A percentile compares a stretch with the other conserved stretches of the same genome.
Evolutionary conservation across 2,329 filamentous ascomycete genomes (phyloP).

Genomic region (Domatiomyces catenatus): DNA sequence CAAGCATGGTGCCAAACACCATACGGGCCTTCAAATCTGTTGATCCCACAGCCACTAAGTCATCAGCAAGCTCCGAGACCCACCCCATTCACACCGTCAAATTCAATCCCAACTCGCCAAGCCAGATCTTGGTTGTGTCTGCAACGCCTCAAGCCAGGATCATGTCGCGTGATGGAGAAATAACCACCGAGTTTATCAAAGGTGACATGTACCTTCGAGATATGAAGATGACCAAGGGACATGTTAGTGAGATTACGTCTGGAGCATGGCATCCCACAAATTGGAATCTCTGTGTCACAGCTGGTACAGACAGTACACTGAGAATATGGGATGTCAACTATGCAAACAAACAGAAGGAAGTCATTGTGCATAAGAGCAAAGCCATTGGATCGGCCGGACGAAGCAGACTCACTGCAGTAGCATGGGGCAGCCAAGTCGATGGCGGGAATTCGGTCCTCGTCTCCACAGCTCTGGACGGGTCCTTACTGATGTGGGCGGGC

Average conservation of each 20-base stretch:
- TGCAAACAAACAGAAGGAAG: slow-evolving; percentile 74
- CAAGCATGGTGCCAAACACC: slow-evolving; percentile 88
- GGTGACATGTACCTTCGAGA: slow-evolving; percentile 97
- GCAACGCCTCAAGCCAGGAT: slow-evolving; percentile 84
- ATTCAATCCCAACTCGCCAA: slow-evolving; percentile 70
- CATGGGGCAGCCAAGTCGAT: slow-evolving; percentile 63
- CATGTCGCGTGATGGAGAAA: slow-evolving; percentile 73
- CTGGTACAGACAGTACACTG: slow-evolving; percentile 85
- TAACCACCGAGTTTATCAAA: slow-evolving; percentile 78
- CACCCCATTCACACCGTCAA: slow-evolving; percentile 76
- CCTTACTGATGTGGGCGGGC: slow-evolving; percentile 79
- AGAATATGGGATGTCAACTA: slow-evolving; percentile 96
- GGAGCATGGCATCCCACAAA: slow-evolving; percentile 85
- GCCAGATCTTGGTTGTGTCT: slow-evolving; percentile 70
- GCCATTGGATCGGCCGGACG: slow-evolving; percentile 76
- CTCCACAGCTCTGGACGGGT: slow-evolving; percentile 73
- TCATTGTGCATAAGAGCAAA: slow-evolving; percentile 90
- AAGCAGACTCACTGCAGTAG: slow-evolving; percentile 83
- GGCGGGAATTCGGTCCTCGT: slow-evolving; percentile 68
- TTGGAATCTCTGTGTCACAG: slow-evolving; percentile 71
- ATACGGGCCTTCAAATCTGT: slow-evolving; percentile 85
- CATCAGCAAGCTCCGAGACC: slow-evolving; percentile 56
- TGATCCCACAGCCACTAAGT: slow-evolving; percentile 68
- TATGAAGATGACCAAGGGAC: slow-evolving; percentile 95
- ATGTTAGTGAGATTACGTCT: slow-evolving; percentile 78